These are phyloP conservation scores for Fraxinus dipetala DNA, from an alignment of 305 asterid species.

Conservation along the genomic window DNA sequence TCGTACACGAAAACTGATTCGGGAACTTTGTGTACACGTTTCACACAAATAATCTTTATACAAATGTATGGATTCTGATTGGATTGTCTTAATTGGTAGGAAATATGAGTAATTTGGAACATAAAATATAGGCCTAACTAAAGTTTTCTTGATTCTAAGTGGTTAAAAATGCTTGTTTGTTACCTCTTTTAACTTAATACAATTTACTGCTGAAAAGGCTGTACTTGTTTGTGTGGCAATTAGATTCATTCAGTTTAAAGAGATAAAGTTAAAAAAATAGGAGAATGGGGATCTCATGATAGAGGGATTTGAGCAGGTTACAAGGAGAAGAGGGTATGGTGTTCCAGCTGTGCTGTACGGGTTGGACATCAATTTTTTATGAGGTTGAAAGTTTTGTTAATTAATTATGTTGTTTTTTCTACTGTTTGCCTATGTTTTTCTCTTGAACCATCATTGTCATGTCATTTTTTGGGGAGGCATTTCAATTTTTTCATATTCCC, in stretches of 20 bases:
- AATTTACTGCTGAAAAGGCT: constrained; percentile 34
- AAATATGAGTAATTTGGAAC: constrained; percentile 32
- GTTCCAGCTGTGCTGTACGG: constrained; percentile 57
- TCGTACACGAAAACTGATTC: not conserved
- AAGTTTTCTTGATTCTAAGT: constrained; percentile 23
- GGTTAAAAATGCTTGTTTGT: constrained; percentile 21
- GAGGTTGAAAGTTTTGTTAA: constrained; percentile 35
- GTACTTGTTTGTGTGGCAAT: constrained; percentile 27
- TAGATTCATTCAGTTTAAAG: constrained; percentile 16
- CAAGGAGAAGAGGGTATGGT: constrained; percentile 38
- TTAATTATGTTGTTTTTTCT: constrained; percentile 38
- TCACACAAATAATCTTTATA: not conserved
- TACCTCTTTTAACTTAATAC: constrained; percentile 20
- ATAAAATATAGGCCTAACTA: constrained; percentile 47
- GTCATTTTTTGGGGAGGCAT: constrained; percentile 24
- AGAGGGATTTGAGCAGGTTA: constrained; percentile 26
- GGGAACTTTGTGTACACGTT: not conserved
- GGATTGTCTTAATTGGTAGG: not conserved
- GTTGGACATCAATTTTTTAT: constrained; percentile 32
- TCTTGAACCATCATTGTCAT: constrained; percentile 46
- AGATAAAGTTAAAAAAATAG: constrained; percentile 16
- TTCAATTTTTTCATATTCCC: constrained; percentile 19
- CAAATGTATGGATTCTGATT: not conserved
- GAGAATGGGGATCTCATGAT: constrained; percentile 30
- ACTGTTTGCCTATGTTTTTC: constrained; percentile 37